These are phyloP conservation scores for Thielaviopsis populi DNA, from an alignment of 2,329 filamentous ascomycete genomes.

Conservation along the genomic window DNA sequence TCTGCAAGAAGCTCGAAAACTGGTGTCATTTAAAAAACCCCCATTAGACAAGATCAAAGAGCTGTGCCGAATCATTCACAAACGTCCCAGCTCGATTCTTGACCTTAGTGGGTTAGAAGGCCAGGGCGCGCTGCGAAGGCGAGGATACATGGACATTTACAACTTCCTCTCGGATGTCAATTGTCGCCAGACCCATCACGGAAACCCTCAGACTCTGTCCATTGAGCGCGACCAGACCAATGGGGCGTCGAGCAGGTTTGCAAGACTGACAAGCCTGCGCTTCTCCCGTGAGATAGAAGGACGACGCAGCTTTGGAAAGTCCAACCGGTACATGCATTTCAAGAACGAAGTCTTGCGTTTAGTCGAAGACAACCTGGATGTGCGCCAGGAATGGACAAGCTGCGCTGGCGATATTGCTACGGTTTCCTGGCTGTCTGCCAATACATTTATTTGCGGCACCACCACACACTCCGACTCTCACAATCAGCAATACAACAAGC, in stretches of 20 bases:
- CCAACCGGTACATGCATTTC: conserved; percentile 31
- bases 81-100: conserved; percentile 6
- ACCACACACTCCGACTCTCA: conserved; percentile 47
- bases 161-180: conserved; percentile 27
- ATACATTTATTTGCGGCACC: conserved; percentile 45
- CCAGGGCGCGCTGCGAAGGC: conserved; percentile 18
- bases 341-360: conserved; percentile 30
- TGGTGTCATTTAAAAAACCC: conserved; percentile 9
- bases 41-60: conserved; percentile 16
- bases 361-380: conserved; percentile 37
- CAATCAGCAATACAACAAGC: conserved; percentile 52
- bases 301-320: conserved; percentile 29
- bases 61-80: conserved; percentile 18
- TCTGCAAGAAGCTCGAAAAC: conserved; percentile 14
- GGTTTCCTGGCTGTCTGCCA: conserved; percentile 39
- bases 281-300: conserved; percentile 36
- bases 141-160: conserved; percentile 24
- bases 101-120: conserved; percentile 16
- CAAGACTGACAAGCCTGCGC: conserved; percentile 29
- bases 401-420: conserved; percentile 47
- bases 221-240: conserved; percentile 21
- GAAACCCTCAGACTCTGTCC: neutral
- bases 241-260: conserved; percentile 19
- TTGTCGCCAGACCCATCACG: conserved; percentile 21
- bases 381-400: conserved; percentile 41